Evolutionary conservation across 176 grass and related monocot genomes (phyloP).

Genomic region (Zea luxurians): DNA sequence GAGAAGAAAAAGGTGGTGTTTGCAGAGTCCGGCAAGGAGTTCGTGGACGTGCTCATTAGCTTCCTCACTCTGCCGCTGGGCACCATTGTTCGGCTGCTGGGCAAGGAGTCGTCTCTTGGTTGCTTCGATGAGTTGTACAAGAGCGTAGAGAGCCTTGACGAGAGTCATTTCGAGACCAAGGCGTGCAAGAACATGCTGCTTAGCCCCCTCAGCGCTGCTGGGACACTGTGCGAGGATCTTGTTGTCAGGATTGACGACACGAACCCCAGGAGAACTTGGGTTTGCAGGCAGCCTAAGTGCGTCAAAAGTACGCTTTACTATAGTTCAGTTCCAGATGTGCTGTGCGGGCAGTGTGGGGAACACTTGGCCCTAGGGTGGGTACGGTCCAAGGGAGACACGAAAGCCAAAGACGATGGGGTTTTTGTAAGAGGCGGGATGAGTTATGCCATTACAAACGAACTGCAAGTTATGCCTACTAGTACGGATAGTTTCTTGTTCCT

Average conservation of each 20-base stretch:
- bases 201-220: neutral
- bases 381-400: neutral
- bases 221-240: neutral
- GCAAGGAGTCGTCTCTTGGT: constrained; percentile 18
- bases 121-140: constrained; percentile 32
- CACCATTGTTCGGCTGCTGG: constrained; percentile 33
- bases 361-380: neutral
- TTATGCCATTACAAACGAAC: constrained; percentile 13
- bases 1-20: constrained; percentile 41
- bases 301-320: neutral
- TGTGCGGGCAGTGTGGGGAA: constrained; percentile 6
- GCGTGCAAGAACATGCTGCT: constrained; percentile 44
- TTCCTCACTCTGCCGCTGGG: constrained; percentile 52
- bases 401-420: neutral
- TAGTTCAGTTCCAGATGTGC: neutral
- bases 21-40: constrained; percentile 51
- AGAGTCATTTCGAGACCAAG: neutral
- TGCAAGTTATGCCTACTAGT: neutral
- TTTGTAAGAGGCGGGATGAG: constrained; percentile 10
- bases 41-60: constrained; percentile 53
- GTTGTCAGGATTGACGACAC: neutral
- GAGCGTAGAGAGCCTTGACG: constrained; percentile 30
- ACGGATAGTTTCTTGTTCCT: neutral
- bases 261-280: neutral
- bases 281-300: neutral